These are phyloP conservation scores for Colletotrichum navitas DNA, from an alignment of 2,329 filamentous ascomycete genomes.

Conservation along the genomic window DNA sequence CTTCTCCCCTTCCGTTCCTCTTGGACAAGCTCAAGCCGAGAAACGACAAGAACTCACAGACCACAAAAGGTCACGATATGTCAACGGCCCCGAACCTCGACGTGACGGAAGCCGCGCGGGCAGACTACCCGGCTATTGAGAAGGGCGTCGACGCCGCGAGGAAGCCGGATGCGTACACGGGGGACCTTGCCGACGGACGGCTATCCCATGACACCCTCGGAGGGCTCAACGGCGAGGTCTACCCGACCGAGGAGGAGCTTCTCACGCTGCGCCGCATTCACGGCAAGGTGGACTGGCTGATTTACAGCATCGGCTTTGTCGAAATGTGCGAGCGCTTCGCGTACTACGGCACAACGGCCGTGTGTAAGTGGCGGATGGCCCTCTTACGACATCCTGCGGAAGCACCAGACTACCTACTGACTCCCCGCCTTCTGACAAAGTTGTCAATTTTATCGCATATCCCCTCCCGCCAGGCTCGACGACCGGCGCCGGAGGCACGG, in stretches of 20 bases:
- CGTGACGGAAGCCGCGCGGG: constrained; percentile 34
- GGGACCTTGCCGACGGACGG: not conserved
- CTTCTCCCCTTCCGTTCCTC: not conserved
- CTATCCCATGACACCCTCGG: constrained; percentile 6
- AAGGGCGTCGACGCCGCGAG: constrained; percentile 25
- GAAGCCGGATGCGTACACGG: constrained; percentile 15
- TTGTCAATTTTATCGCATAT: constrained; percentile 71
- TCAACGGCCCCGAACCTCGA: constrained; percentile 36
- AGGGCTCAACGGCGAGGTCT: constrained; percentile 49
- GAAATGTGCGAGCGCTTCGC: constrained; percentile 75
- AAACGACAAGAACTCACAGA: not conserved
- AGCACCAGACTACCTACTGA: constrained; percentile 52
- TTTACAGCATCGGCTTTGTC: constrained; percentile 72
- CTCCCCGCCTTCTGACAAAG: constrained; percentile 49
- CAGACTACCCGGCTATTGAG: constrained; percentile 31
- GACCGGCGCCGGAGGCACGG: constrained; percentile 58
- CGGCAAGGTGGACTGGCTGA: constrained; percentile 65
- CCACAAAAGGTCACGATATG: constrained; percentile 22
- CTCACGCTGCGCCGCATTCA: constrained; percentile 64
- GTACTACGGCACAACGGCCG: constrained; percentile 72
- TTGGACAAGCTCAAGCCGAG: not conserved
- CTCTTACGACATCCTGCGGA: not conserved
- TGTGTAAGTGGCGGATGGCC: constrained; percentile 60
- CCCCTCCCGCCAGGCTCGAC: constrained; percentile 65
- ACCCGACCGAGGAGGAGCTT: constrained; percentile 68